Evolutionary conservation across 805 yeast genomes (phyloP).

Genomic region (Lipomyces sp.): DNA sequence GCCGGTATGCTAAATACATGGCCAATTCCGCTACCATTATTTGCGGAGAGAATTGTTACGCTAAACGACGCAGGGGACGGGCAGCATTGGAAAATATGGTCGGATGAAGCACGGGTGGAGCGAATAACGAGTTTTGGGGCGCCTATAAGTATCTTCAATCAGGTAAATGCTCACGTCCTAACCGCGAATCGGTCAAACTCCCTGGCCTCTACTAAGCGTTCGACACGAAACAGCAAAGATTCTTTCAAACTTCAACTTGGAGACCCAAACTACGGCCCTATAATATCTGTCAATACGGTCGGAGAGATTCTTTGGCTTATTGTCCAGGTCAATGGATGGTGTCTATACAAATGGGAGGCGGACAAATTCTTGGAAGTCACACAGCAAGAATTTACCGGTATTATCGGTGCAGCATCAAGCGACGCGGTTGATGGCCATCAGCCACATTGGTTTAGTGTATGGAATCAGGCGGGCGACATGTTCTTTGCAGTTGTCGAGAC

Average conservation of each 20-base stretch:
- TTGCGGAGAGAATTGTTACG: constrained; percentile 36
- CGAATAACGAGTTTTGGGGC: constrained; percentile 31
- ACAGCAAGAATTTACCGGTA: constrained; percentile 11
- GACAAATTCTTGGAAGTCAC: constrained; percentile 24
- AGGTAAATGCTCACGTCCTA: constrained; percentile 15
- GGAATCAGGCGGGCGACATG: constrained; percentile 25
- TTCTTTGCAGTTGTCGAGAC: constrained; percentile 21
- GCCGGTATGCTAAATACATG: constrained; percentile 31
- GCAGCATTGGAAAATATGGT: constrained; percentile 37
- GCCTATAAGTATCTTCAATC: constrained; percentile 22
- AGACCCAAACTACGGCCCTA: constrained; percentile 22
- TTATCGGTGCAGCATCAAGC: constrained; percentile 28
- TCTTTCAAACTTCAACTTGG: constrained; percentile 18
- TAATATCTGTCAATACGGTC: constrained; percentile 26
- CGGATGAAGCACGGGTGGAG: constrained; percentile 34
- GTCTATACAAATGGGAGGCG: constrained; percentile 36
- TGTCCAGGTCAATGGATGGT: constrained; percentile 33
- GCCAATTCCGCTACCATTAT: constrained; percentile 36
- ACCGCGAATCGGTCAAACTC: constrained; percentile 1
- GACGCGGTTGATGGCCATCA: constrained; percentile 30
- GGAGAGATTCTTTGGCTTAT: constrained; percentile 35
- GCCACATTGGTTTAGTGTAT: constrained; percentile 34
- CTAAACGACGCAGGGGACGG: constrained; percentile 31
- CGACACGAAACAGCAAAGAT: constrained; percentile 13
- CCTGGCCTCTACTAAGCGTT: neutral